Evolutionary conservation across 2,329 filamentous ascomycete species (phyloP).

Genomic region (Colletotrichum melonis): DNA sequence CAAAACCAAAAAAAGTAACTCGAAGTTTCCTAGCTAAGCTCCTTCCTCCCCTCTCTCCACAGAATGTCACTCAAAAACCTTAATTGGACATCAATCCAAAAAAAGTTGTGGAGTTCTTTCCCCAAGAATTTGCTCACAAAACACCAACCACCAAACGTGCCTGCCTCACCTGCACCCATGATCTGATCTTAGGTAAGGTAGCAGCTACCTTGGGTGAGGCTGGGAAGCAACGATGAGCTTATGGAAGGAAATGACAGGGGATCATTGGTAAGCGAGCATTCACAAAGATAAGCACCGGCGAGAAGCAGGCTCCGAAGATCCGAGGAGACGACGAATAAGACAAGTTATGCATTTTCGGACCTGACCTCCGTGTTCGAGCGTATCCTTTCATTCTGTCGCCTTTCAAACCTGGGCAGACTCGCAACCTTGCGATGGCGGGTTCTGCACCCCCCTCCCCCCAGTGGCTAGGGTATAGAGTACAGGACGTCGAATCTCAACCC

Average conservation of each 20-base stretch:
- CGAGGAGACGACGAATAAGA: not conserved
- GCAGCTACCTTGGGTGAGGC: not conserved
- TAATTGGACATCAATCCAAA: slow-evolving; percentile 30
- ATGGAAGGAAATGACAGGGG: not conserved
- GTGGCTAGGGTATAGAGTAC: not conserved
- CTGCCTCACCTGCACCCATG: not conserved
- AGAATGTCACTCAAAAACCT: slow-evolving; percentile 34
- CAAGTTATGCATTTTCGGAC: not conserved
- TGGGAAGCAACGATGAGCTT: not conserved
- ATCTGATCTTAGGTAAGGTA: not conserved
- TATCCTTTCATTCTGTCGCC: not conserved
- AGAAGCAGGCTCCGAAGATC: not conserved
- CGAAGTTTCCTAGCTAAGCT: not conserved
- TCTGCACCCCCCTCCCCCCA: not conserved
- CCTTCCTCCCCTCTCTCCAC: not conserved
- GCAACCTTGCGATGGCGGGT: not conserved
- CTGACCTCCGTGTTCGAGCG: not conserved
- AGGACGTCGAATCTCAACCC: not conserved
- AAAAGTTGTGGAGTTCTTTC: slow-evolving; percentile 18
- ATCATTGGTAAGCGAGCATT: not conserved
- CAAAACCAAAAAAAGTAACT: slow-evolving; percentile 17
- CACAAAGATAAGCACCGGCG: not conserved
- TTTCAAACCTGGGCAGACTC: not conserved
- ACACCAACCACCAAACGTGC: not conserved
- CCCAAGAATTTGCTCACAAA: not conserved